Conservation (phyloP, 1,139 yeast genomes). For the Yamadazyma atlantica region DNA sequence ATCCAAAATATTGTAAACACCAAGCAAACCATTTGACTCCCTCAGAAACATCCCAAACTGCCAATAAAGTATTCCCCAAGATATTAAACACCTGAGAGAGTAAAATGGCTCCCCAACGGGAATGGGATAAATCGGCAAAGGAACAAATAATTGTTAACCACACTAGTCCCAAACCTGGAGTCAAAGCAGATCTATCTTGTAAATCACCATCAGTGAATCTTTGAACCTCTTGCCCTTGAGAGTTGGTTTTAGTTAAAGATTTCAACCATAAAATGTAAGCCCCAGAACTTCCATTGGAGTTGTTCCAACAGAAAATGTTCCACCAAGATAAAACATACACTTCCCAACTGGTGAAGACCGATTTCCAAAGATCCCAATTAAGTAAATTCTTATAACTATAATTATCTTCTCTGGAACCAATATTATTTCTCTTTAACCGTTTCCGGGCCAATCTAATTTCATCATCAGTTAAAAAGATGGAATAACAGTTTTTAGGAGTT, state of each 20-base stretch:
- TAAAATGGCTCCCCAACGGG: conserved; percentile 57
- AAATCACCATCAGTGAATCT: conserved; percentile 32
- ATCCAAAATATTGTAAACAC: conserved; percentile 45
- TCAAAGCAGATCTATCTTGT: conserved; percentile 43
- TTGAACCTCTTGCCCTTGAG: conserved; percentile 20
- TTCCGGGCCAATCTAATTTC: conserved; percentile 63
- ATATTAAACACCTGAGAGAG: conserved; percentile 50
- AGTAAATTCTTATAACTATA: conserved; percentile 30
- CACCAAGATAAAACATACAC: conserved; percentile 50
- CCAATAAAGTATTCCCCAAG: conserved; percentile 40
- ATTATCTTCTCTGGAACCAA: conserved; percentile 29
- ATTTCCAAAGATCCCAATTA: conserved; percentile 42
- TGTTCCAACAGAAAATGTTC: conserved; percentile 66
- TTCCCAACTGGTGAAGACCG: conserved; percentile 55
- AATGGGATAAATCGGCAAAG: conserved; percentile 49
- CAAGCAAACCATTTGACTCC: conserved; percentile 50
- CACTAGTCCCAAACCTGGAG: conserved; percentile 44
- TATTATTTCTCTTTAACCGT: conserved; percentile 49
- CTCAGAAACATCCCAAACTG: conserved; percentile 48
- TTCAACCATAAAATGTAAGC: conserved; percentile 53
- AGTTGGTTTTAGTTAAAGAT: conserved; percentile 24
- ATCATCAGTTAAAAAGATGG: conserved; percentile 57
- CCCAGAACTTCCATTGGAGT: conserved; percentile 45
- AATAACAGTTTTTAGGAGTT: conserved; percentile 60
- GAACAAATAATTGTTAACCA: conserved; percentile 43